Conservation (phyloP, 352 stramenopile genomes). For the Pythium brachiatum region DNA sequence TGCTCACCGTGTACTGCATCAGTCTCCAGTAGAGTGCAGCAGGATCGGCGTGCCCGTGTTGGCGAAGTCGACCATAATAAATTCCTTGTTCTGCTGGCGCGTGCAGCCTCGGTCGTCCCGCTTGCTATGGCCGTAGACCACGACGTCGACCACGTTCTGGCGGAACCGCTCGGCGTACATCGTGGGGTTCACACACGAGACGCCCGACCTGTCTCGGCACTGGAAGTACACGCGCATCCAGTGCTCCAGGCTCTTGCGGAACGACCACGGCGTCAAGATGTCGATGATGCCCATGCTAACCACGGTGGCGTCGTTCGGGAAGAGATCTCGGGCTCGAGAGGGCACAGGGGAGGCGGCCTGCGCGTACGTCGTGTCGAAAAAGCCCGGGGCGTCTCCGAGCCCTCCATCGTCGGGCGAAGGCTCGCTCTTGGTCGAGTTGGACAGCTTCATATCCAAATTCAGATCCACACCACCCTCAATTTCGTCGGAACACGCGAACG, state of each 20-base stretch:
- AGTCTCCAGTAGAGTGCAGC: conserved; percentile 33
- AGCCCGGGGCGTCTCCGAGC: conserved; percentile 27
- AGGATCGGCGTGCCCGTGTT: conserved; percentile 36
- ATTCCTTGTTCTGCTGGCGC: conserved; percentile 36
- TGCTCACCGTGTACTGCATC: conserved; percentile 41
- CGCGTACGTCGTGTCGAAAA: conserved; percentile 43
- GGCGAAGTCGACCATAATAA: conserved; percentile 85
- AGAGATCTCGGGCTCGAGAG: conserved; percentile 28
- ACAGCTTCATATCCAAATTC: conserved; percentile 13
- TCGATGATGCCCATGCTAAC: conserved; percentile 98
- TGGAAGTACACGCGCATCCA: conserved; percentile 81
- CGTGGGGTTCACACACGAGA: conserved; percentile 82
- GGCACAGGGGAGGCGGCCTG: conserved; percentile 47
- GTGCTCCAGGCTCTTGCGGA: conserved; percentile 91
- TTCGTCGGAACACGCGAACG: conserved; percentile 23
- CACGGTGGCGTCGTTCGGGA: conserved; percentile 68
- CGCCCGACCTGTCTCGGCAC: conserved; percentile 70
- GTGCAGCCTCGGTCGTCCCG: conserved; percentile 3
- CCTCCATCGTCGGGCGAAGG: conserved; percentile 16
- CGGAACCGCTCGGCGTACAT: conserved; percentile 84
- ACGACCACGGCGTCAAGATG: conserved; percentile 95
- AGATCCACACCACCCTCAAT: not conserved
- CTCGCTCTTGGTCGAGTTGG: conserved; percentile 15
- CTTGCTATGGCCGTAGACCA: conserved; percentile 64
- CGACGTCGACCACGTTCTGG: conserved; percentile 78